These are phyloP conservation scores for Cystofilobasidium capitatum DNA, from an alignment of 768 basidiomycete genomes.

Conservation along the genomic window DNA sequence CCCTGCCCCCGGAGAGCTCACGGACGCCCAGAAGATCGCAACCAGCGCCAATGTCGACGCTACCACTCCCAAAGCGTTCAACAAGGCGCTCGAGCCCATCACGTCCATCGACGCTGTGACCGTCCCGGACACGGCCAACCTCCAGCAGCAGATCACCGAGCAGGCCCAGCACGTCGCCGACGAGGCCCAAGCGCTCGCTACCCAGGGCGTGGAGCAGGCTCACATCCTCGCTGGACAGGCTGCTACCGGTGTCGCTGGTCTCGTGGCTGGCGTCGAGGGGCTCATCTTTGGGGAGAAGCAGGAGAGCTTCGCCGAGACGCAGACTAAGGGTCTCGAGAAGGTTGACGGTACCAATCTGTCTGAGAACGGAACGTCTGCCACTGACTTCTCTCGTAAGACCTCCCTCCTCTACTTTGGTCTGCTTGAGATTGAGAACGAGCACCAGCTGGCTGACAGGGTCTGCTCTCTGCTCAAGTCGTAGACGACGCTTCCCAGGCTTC, in stretches of 20 bases:
- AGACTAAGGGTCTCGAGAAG: background rate
- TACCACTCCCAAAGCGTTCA: background rate
- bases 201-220: background rate
- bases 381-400: background rate
- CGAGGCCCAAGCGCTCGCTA: background rate
- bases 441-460: no score
- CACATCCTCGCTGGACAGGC: background rate
- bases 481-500: slow-evolving; percentile 2
- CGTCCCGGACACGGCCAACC: background rate
- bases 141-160: background rate
- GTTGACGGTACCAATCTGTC: background rate
- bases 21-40: slow-evolving; percentile 2
- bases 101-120: background rate
- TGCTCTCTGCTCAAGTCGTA: background rate
- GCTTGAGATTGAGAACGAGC: no score
- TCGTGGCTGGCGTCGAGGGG: slow-evolving; percentile 5
- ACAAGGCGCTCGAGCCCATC: background rate
- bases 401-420: no score
- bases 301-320: background rate
- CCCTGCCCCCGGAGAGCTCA: background rate
- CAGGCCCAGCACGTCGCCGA: background rate
- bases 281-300: background rate
- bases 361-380: background rate
- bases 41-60: background rate
- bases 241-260: background rate